These are phyloP conservation scores for Hirsutella minnesotensis DNA, from an alignment of 2,329 filamentous ascomycete species.

Conservation along the genomic window DNA sequence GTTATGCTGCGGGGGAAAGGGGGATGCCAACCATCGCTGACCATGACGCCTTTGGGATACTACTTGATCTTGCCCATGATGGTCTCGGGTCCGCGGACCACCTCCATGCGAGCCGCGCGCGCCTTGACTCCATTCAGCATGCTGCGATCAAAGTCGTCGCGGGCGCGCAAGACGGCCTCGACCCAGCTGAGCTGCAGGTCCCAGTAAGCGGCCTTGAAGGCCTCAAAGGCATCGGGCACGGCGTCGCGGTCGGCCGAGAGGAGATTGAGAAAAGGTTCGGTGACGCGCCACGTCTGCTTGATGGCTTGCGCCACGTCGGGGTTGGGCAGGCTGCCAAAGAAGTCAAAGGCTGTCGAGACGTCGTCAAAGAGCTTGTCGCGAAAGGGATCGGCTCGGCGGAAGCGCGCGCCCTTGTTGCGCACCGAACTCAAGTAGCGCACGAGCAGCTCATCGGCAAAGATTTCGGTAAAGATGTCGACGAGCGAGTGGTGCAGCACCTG, in stretches of 20 bases:
- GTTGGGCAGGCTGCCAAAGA: slow-evolving; percentile 64
- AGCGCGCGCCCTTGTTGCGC: slow-evolving; percentile 82
- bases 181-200: slow-evolving; percentile 94
- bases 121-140: slow-evolving; percentile 85
- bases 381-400: slow-evolving; percentile 77
- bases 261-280: slow-evolving; percentile 70
- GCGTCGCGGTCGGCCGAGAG: slow-evolving; percentile 64
- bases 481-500: slow-evolving; percentile 76
- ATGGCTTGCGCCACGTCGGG: slow-evolving; percentile 60
- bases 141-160: slow-evolving; percentile 87
- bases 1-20: too few species aligned
- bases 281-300: slow-evolving; percentile 86
- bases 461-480: slow-evolving; percentile 84
- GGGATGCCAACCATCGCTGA: too few species aligned
- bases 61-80: slow-evolving; percentile 90
- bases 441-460: slow-evolving; percentile 83
- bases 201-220: slow-evolving; percentile 81
- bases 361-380: slow-evolving; percentile 91
- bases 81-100: slow-evolving; percentile 73
- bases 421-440: slow-evolving; percentile 74
- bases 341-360: slow-evolving; percentile 78
- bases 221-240: slow-evolving; percentile 67
- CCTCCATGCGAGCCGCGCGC: slow-evolving; percentile 72
- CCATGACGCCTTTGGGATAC: background rate
- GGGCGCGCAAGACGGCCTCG: slow-evolving; percentile 71